Evolutionary conservation across 192 early-diverging fungal genomes (phyloP).

Genomic region (Ambispora gerdemannii): DNA sequence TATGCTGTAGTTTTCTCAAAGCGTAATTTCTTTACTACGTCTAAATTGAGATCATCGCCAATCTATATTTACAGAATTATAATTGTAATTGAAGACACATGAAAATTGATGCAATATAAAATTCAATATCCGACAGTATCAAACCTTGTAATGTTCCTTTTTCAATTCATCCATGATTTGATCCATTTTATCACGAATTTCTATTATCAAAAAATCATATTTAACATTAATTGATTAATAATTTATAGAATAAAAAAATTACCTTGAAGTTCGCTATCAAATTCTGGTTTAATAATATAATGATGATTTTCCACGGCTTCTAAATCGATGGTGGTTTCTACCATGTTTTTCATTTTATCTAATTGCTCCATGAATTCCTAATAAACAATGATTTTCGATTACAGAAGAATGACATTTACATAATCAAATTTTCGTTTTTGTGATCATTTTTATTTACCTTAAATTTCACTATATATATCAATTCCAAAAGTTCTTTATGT

Average conservation of each 20-base stretch:
- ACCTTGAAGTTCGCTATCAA: constrained; percentile 72
- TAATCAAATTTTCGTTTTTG: neutral
- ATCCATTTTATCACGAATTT: constrained; percentile 50
- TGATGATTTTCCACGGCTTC: constrained; percentile 81
- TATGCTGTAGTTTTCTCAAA: constrained; percentile 80
- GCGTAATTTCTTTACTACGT: constrained; percentile 84
- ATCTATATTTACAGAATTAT: constrained; percentile 40
- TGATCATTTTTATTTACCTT: constrained; percentile 30
- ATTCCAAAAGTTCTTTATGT: constrained; percentile 49
- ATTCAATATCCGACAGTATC: neutral
- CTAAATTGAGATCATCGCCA: constrained; percentile 64
- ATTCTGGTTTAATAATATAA: constrained; percentile 82
- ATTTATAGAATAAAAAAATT: constrained; percentile 22
- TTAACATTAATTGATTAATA: neutral
- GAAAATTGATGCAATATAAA: too few relatives aligned
- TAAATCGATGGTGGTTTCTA: constrained; percentile 89
- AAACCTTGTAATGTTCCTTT: constrained; percentile 61
- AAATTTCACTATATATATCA: constrained; percentile 51
- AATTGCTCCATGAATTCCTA: constrained; percentile 56
- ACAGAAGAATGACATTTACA: neutral
- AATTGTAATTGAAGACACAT: neutral
- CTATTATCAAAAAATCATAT: constrained; percentile 33
- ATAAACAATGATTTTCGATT: neutral
- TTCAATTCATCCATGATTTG: constrained; percentile 50
- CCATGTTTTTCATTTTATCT: constrained; percentile 69